These are phyloP conservation scores for Ampelocalamus luodianensis DNA, from an alignment of 176 grass and related monocot genomes.

Conservation along the genomic window DNA sequence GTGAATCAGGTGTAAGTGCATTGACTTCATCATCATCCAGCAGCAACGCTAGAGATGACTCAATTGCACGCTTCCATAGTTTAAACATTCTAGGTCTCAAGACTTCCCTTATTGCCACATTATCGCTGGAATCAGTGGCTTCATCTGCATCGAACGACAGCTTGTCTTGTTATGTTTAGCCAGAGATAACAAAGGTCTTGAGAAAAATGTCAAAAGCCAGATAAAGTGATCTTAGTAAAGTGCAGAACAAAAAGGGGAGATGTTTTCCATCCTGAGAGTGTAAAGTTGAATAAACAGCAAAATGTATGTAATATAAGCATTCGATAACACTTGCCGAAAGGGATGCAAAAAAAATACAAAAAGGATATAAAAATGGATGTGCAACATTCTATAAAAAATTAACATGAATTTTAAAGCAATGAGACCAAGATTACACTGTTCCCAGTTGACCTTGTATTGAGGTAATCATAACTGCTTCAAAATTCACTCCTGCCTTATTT, in stretches of 20 bases:
- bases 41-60: conserved; percentile 68
- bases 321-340: background rate
- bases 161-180: conserved; percentile 17
- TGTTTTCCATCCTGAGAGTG: background rate
- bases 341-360: conserved; percentile 13
- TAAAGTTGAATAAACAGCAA: background rate
- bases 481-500: conserved; percentile 7
- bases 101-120: conserved; percentile 43
- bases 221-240: background rate
- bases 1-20: conserved; percentile 68
- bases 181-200: background rate
- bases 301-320: background rate
- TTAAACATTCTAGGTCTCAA: conserved; percentile 73
- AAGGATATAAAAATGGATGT: conserved; percentile 16
- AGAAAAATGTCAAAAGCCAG: conserved; percentile 9
- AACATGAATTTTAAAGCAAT: conserved; percentile 18
- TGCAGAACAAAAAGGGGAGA: background rate
- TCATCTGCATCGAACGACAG: conserved; percentile 46
- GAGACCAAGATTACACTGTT: background rate
- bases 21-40: conserved; percentile 62
- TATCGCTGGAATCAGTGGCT: background rate
- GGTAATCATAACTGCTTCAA: background rate
- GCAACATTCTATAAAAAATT: conserved; percentile 16
- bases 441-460: background rate
- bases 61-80: conserved; percentile 69